Conservation (phyloP, 1,139 yeast genomes). For the Candida sojae region DNA sequence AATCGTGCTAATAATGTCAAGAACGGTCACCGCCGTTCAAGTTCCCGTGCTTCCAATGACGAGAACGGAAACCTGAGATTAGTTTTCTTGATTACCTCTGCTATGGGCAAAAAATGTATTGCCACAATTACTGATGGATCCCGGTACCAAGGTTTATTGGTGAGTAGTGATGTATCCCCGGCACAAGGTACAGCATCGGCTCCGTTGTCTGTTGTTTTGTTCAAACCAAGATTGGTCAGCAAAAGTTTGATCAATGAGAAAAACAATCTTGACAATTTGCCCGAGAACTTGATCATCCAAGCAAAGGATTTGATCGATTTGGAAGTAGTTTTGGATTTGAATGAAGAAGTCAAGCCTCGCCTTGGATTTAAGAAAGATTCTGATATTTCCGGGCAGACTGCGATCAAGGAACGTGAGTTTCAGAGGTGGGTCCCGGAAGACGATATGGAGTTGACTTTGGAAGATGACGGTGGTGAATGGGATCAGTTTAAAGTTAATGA, state of each 20-base stretch:
- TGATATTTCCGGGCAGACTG: slow-evolving; percentile 63
- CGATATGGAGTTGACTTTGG: slow-evolving; percentile 43
- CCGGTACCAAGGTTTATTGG: slow-evolving; percentile 59
- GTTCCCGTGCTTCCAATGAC: slow-evolving; percentile 18
- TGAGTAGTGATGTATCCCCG: slow-evolving; percentile 27
- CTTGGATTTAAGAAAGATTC: slow-evolving; percentile 73
- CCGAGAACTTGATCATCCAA: slow-evolving; percentile 51
- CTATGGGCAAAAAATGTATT: slow-evolving; percentile 57
- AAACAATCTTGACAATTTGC: slow-evolving; percentile 33
- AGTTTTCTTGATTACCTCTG: slow-evolving; percentile 49
- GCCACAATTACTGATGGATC: slow-evolving; percentile 68
- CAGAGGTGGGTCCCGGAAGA: slow-evolving; percentile 86
- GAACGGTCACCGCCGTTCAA: slow-evolving; percentile 31
- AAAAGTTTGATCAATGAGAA: slow-evolving; percentile 37
- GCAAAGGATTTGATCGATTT: slow-evolving; percentile 68
- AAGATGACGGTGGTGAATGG: slow-evolving; percentile 53
- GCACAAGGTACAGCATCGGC: slow-evolving; percentile 21
- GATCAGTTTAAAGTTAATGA: slow-evolving; percentile 94
- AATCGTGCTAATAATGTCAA: slow-evolving; percentile 20
- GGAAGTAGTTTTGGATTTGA: slow-evolving; percentile 48
- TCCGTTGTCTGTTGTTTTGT: slow-evolving; percentile 53
- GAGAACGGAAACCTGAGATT: slow-evolving; percentile 43
- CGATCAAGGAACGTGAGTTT: slow-evolving; percentile 65
- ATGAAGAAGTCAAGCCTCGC: slow-evolving; percentile 15
- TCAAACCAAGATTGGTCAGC: slow-evolving; percentile 38